Evolutionary conservation across 1,139 yeast species (phyloP).

Genomic region (Sugiyamaella grinbergsii): DNA sequence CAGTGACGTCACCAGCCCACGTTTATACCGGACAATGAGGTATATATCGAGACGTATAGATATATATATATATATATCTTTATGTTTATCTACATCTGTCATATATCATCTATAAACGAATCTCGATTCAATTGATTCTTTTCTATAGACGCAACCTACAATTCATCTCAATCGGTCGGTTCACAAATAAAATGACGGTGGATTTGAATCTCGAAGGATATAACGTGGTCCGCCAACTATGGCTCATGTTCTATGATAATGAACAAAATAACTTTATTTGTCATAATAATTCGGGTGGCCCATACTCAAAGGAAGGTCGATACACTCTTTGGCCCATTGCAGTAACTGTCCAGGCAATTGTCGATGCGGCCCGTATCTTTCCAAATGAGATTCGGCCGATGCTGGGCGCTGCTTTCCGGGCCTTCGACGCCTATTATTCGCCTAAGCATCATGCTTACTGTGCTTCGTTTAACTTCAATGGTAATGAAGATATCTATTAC

Average conservation of each 20-base stretch:
- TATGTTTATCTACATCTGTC: background rate
- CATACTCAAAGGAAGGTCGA: slow-evolving; percentile 54
- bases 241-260: slow-evolving; percentile 37
- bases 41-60: too few relatives aligned
- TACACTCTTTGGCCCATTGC: slow-evolving; percentile 72
- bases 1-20: slow-evolving; percentile 3
- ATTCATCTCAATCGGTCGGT: too few relatives aligned
- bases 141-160: background rate
- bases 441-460: slow-evolving; percentile 55
- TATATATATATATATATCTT: too few relatives aligned
- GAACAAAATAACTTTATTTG: slow-evolving; percentile 30
- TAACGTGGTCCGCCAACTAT: slow-evolving; percentile 24
- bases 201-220: slow-evolving; percentile 28
- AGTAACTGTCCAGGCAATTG: slow-evolving; percentile 62
- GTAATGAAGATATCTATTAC: slow-evolving; percentile 65
- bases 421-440: slow-evolving; percentile 58
- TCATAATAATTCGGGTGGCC: slow-evolving; percentile 46
- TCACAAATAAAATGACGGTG: slow-evolving; percentile 15
- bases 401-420: slow-evolving; percentile 55
- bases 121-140: background rate
- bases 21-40: background rate
- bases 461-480: slow-evolving; percentile 59
- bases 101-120: background rate
- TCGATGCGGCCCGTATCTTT: slow-evolving; percentile 62
- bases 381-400: slow-evolving; percentile 59